Conservation (phyloP, 2,329 filamentous ascomycete species). For the Pseudocercospora eumusae region DNA sequence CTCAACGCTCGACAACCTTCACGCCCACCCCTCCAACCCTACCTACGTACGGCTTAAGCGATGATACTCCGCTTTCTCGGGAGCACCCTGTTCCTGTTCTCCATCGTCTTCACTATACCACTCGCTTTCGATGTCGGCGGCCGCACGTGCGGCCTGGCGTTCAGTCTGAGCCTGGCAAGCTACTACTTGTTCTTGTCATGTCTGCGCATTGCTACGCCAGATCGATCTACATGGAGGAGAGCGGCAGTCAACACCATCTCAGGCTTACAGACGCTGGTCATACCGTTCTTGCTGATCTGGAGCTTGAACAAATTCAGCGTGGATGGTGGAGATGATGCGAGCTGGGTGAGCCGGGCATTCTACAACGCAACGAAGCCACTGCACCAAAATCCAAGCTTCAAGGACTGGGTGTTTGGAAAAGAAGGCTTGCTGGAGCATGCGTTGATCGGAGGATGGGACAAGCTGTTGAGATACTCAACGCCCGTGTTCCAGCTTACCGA, state of each 20-base stretch:
- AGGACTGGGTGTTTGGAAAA: constrained; percentile 85
- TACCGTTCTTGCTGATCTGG: constrained; percentile 89
- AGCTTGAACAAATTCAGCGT: constrained; percentile 92
- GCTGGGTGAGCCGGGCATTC: constrained; percentile 72
- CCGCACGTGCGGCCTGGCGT: constrained; percentile 88
- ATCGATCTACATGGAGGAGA: constrained; percentile 72
- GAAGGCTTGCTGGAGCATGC: constrained; percentile 78
- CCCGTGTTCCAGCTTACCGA: constrained; percentile 93
- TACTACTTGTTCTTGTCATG: constrained; percentile 90
- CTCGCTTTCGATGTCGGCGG: constrained; percentile 98
- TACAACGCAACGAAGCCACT: constrained; percentile 39
- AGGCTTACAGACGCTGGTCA: constrained; percentile 79
- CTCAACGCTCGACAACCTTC: constrained; percentile 6
- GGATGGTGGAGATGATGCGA: constrained; percentile 68
- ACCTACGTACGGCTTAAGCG: constrained; percentile 21
- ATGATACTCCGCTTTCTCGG: constrained; percentile 53
- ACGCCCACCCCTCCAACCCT: constrained; percentile 15
- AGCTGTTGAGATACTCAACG: constrained; percentile 81
- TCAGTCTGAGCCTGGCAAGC: constrained; percentile 81
- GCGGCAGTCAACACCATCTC: constrained; percentile 68
- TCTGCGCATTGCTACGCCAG: constrained; percentile 78
- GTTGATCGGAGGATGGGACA: constrained; percentile 86
- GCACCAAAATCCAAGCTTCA: constrained; percentile 62
- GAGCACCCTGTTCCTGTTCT: constrained; percentile 71
- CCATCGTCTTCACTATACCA: constrained; percentile 92